Evolutionary conservation across 2,329 filamentous ascomycete genomes (phyloP), one percentile per base, ranked within the genome.

Genomic region (Myriosclerotinia duriaeana): DNA sequence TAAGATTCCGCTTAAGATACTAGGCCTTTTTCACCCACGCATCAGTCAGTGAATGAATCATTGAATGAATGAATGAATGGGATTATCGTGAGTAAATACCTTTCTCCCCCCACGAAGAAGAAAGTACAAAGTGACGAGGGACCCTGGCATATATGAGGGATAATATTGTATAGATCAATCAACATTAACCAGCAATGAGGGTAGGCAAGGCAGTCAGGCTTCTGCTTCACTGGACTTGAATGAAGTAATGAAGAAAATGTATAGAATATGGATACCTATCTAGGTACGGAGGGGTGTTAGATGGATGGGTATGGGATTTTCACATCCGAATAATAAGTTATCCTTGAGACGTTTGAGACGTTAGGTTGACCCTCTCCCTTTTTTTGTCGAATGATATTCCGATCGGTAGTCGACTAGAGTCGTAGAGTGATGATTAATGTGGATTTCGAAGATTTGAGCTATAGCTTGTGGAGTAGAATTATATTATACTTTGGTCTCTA

Each of bases 371-470:
- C 53, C 54, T 65, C 62, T 65, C 54, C 34, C 20, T 20, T 44
- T 60, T 65, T 65, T 65, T 40, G 44, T 60, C 61, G 48, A 66
- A 46, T 53, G 52, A 64, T 70, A 69, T 66, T 54, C 69, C 68
- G 44, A 58, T 52, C 63, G 40, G 62, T 64, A 64, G 62, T 64
- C 50, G 22, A 55, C 2, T 4, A 26, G 36, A 40, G 38, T 34
- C 30, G 12, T 40, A 14, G 38, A 40, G 26, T 22, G 53, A 26
- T 53, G 53, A 38, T 22, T 14, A 38, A n/a, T 59, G 42, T 40
- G 62, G 53, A 42, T 46, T 46, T 68, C 67, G 68, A 67, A 70
- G 66, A 71, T 69, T 69, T 69, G 67, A 69, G 68, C 66, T 56
- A 34, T 26, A 26, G 26, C 26, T 26, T 26, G 26, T 26, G 26